Conservation (phyloP, 495 filamentous ascomycete species). For the Aspergillus mulundensis region DNA sequence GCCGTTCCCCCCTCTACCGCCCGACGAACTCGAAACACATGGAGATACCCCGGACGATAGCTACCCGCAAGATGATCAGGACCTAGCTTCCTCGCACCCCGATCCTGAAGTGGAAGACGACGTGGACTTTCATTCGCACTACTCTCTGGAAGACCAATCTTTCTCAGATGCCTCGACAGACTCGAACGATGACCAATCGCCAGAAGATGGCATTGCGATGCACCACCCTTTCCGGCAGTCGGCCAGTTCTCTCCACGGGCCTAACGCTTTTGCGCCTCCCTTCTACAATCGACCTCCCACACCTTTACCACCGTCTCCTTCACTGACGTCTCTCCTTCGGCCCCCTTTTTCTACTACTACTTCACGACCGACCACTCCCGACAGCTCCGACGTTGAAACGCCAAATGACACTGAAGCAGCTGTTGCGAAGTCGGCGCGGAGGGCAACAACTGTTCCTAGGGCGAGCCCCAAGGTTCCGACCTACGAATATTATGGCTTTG, state of each 20-base stretch:
- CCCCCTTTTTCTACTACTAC: slow-evolving; percentile 65
- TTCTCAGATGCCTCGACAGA: slow-evolving; percentile 38
- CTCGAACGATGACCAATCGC: slow-evolving; percentile 31
- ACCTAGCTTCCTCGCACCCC: slow-evolving; percentile 27
- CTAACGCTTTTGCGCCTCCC: slow-evolving; percentile 70
- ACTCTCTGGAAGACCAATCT: slow-evolving; percentile 37
- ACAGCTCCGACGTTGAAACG: slow-evolving; percentile 80
- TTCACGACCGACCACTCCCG: slow-evolving; percentile 85
- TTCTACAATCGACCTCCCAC: slow-evolving; percentile 88
- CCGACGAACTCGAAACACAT: slow-evolving; percentile 25
- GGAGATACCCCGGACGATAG: slow-evolving; percentile 24
- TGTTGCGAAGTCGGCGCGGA: slow-evolving; percentile 58
- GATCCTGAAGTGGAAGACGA: slow-evolving; percentile 39
- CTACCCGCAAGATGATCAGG: slow-evolving; percentile 27
- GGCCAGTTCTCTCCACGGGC: slow-evolving; percentile 39
- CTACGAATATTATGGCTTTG: slow-evolving; percentile 99
- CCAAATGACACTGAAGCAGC: slow-evolving; percentile 59
- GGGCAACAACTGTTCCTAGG: slow-evolving; percentile 71
- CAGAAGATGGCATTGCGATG: slow-evolving; percentile 31
- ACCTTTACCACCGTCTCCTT: slow-evolving; percentile 88
- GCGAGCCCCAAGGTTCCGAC: slow-evolving; percentile 92
- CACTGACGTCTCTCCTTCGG: slow-evolving; percentile 89
- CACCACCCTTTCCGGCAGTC: slow-evolving; percentile 43
- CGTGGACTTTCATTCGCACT: slow-evolving; percentile 46
- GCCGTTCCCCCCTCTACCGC: slow-evolving; percentile 36